Evolutionary conservation across 176 grass and related monocot genomes (phyloP).

Genomic region (Alloteropsis semialata): DNA sequence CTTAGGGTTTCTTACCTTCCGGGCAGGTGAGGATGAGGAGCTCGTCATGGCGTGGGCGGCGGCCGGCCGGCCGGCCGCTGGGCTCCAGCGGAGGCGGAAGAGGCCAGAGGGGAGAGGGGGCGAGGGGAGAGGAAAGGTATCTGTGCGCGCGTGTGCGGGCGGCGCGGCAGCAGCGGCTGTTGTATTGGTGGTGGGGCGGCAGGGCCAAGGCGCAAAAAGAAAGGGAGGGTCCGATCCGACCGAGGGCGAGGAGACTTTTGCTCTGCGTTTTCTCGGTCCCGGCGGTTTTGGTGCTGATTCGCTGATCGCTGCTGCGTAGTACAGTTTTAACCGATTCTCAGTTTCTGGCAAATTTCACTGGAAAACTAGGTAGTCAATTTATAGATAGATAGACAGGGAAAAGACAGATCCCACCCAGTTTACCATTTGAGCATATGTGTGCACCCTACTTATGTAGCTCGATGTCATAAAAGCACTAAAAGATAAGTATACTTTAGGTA

Average conservation of each 20-base stretch:
- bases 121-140: not conserved
- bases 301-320: no score
- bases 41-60: conserved; percentile 39
- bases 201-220: not conserved
- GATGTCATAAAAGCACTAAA: no score
- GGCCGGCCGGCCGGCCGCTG: not conserved
- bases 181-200: conserved; percentile 12
- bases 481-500: no score
- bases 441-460: no score
- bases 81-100: not conserved
- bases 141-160: not conserved
- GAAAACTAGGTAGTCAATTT: no score
- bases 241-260: not conserved
- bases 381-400: no score
- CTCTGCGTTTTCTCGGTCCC: not conserved
- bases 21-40: conserved; percentile 36
- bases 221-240: not conserved
- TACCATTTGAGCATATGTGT: no score
- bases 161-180: not conserved
- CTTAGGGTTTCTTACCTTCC: conserved; percentile 48
- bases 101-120: not conserved
- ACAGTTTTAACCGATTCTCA: no score
- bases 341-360: no score
- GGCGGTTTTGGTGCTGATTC: not conserved
- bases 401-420: no score